Evolutionary conservation across 108 stramenopile genomes (phyloP).

Genomic region (Cyclotella atomus): DNA sequence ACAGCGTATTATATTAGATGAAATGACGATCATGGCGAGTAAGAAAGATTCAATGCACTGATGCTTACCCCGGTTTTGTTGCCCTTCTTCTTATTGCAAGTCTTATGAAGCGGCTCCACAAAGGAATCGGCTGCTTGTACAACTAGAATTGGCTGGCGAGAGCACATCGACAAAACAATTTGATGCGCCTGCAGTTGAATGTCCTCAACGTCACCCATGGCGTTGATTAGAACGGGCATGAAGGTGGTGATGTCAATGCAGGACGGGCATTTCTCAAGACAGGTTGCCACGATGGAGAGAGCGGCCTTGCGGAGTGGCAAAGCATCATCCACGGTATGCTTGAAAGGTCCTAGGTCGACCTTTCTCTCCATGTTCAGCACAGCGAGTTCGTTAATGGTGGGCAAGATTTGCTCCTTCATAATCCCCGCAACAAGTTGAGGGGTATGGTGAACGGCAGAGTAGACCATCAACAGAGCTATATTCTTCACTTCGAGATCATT

Average conservation of each 20-base stretch:
- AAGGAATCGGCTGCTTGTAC: conserved; percentile 73
- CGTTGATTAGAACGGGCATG: conserved; percentile 78
- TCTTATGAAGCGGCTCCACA: conserved; percentile 83
- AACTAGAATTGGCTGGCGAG: conserved; percentile 62
- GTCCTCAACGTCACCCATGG: conserved; percentile 83
- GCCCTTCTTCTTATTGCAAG: conserved; percentile 83
- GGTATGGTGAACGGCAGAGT: conserved; percentile 93
- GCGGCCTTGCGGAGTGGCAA: conserved; percentile 95
- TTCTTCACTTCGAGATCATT: conserved; percentile 87
- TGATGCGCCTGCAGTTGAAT: conserved; percentile 85
- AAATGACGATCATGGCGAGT: not conserved
- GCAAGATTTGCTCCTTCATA: conserved; percentile 79
- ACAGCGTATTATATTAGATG: too few relatives aligned
- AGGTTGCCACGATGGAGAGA: conserved; percentile 90
- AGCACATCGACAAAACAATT: conserved; percentile 78
- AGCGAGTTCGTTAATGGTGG: conserved; percentile 76
- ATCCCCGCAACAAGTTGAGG: conserved; percentile 77
- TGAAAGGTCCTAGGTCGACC: conserved; percentile 98
- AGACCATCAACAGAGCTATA: conserved; percentile 91
- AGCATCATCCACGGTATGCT: conserved; percentile 96
- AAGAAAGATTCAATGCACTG: not conserved
- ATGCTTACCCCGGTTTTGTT: conserved; percentile 63
- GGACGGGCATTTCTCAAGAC: conserved; percentile 82
- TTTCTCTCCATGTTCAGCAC: conserved; percentile 85
- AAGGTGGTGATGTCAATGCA: conserved; percentile 73